phyloP scores from a whole-genome alignment of 1,139 yeast genomes.

The Geotrichum histeridarum region DNA sequence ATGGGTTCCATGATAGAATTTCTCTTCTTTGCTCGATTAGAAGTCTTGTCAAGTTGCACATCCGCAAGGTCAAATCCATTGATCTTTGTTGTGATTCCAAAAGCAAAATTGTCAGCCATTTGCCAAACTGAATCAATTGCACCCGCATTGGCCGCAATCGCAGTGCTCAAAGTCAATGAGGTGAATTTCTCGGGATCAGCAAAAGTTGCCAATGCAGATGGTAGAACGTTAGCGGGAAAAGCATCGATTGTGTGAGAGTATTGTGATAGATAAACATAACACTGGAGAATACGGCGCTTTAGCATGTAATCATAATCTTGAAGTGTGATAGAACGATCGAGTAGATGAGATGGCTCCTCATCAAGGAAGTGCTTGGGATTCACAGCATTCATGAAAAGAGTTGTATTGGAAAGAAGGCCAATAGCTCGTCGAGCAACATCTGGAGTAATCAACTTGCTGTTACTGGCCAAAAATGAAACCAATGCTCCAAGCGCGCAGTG shows the following conservation, averaged over 20 bases:
- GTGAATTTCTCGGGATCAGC: constrained; percentile 35
- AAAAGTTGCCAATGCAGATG: constrained; percentile 35
- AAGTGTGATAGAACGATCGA: constrained; percentile 28
- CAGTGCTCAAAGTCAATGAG: constrained; percentile 32
- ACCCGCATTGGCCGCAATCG: constrained; percentile 36
- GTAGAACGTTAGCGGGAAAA: constrained; percentile 36
- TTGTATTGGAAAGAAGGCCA: constrained; percentile 35
- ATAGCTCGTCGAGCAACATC: constrained; percentile 40
- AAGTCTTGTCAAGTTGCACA: constrained; percentile 17
- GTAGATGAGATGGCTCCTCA: constrained; percentile 28
- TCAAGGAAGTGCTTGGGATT: constrained; percentile 29
- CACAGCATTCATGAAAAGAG: constrained; percentile 31
- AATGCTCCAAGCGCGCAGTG: constrained; percentile 38
- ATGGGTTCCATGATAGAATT: constrained; percentile 17
- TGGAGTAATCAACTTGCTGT: constrained; percentile 36
- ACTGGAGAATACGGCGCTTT: constrained; percentile 35
- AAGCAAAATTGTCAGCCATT: constrained; percentile 35
- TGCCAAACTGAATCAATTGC: constrained; percentile 35
- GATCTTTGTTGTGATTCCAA: constrained; percentile 35
- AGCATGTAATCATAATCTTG: constrained; percentile 33
- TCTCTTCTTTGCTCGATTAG: constrained; percentile 14
- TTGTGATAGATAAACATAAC: constrained; percentile 34
- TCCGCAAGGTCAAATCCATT: constrained; percentile 26
- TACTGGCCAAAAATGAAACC: constrained; percentile 36
- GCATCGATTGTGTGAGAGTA: constrained; percentile 26